These are phyloP conservation scores for Botryotinia calthae DNA, from an alignment of 2,329 filamentous ascomycete species.

Conservation along the genomic window DNA sequence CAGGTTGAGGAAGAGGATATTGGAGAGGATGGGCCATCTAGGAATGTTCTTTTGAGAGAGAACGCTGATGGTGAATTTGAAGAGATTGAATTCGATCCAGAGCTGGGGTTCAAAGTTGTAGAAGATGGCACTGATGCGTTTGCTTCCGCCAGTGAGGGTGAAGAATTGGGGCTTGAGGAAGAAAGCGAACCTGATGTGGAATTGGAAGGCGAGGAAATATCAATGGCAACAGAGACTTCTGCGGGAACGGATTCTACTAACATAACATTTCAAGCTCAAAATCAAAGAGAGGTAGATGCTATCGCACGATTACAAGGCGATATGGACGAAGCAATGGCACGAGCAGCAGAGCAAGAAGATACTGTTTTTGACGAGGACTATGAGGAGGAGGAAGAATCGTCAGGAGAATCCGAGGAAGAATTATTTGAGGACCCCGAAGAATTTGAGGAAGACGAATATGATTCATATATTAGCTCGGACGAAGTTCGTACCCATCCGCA, in stretches of 20 bases:
- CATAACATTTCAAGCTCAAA: conserved; percentile 32
- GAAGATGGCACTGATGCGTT: conserved; percentile 33
- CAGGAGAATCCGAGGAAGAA: conserved; percentile 32
- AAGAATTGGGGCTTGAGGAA: conserved; percentile 9
- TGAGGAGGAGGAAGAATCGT: conserved; percentile 24
- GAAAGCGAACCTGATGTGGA: conserved; percentile 29
- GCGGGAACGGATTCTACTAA: conserved; percentile 19
- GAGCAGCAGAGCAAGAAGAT: conserved; percentile 32
- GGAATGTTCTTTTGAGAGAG: conserved; percentile 52
- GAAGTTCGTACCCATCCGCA: conserved; percentile 67
- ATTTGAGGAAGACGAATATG: conserved; percentile 31
- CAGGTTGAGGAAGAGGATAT: conserved; percentile 41
- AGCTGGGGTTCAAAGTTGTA: conserved; percentile 34
- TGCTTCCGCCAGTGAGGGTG: not conserved
- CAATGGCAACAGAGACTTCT: conserved; percentile 36
- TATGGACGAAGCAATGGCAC: conserved; percentile 34
- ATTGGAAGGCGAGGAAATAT: conserved; percentile 38
- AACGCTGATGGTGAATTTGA: conserved; percentile 57
- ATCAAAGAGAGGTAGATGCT: conserved; percentile 37
- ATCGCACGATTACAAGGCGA: conserved; percentile 37
- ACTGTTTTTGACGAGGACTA: conserved; percentile 29
- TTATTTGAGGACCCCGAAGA: conserved; percentile 29
- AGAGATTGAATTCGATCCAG: conserved; percentile 50
- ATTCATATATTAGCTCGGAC: conserved; percentile 36
- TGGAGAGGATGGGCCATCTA: conserved; percentile 48